Evolutionary conservation across 2,329 filamentous ascomycete species (phyloP), one percentile per base, ranked within the genome.

Genomic region (Zasmidium angulare): DNA sequence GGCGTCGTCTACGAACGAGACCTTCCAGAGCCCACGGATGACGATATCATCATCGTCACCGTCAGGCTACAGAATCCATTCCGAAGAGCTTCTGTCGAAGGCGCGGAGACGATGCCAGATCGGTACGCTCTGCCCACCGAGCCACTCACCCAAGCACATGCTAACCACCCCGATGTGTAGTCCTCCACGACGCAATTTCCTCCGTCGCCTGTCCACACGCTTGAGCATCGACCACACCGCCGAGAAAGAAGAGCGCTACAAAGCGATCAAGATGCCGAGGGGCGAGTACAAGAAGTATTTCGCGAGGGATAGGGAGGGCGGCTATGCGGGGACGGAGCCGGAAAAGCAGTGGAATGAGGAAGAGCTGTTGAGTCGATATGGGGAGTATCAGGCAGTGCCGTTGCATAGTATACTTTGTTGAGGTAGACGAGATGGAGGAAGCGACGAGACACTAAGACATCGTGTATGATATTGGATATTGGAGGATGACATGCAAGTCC

Each of bases 211-310:
- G 6, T 62, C 63, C 17, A 71, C 69, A 1, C 67, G 70, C 14
- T 48, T 69, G 9, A 47, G 55, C 14, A 48, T 51, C 4, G 61
- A 65, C 46, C 58, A 60, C 23, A 56, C 48, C 17, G 59, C 60
- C 0, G 48, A 55, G 19, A 67, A 68, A 49, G 63, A 65, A n/a
- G 55, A 66, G 48, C 51, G 63, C 36, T 70, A 67, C 56, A 69
- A 67, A 51, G 64, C 66, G 1, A 56, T 72, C 53, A 69, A 70
- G 60, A 71, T 72, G 70, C 68, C 71, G 21, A 56, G 71, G 14
- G 52, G 63, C 11, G 71, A 71, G 14, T 72, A 72, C 23, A 64
- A 66, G 46, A 59, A 61, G 11, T 63, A 64, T 21, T 69, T 70
- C 50, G 61, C 57, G 20, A 63, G 63, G 23, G 69, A 72, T 51